Conservation (phyloP, 1,139 yeast genomes). For the Pichia sp. region DNA sequence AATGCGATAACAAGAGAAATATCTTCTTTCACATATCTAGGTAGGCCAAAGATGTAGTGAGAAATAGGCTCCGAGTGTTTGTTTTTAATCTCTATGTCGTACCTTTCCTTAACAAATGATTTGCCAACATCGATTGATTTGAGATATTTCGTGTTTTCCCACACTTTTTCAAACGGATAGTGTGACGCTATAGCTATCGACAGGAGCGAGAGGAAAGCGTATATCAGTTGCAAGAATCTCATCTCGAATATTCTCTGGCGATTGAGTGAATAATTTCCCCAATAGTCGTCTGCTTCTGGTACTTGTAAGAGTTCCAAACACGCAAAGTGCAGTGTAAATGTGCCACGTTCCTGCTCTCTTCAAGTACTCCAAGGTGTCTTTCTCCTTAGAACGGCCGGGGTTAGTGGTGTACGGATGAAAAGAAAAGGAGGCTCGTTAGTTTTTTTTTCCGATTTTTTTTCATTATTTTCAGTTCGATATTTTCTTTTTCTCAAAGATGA, state of each 20-base stretch:
- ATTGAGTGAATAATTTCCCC: not conserved
- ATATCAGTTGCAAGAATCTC: conserved; percentile 8
- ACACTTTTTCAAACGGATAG: conserved; percentile 26
- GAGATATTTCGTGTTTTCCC: conserved; percentile 46
- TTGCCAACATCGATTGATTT: conserved; percentile 60
- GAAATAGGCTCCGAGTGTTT: conserved; percentile 49
- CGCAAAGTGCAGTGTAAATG: not conserved
- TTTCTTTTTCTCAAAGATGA: not conserved
- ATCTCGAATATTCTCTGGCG: conserved; percentile 1
- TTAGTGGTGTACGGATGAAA: not conserved
- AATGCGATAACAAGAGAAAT: conserved; percentile 48
- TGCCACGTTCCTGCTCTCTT: conserved; percentile 8
- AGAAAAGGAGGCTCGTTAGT: not conserved
- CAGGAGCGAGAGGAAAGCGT: conserved; percentile 1
- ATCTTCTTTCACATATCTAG: conserved; percentile 37
- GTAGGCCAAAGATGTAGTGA: conserved; percentile 54
- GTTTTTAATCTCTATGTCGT: conserved; percentile 56
- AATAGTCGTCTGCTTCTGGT: not conserved
- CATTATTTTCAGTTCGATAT: not conserved
- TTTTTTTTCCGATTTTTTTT: not conserved
- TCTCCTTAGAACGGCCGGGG: not conserved
- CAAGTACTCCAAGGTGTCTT: not conserved
- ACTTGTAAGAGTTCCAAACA: not conserved
- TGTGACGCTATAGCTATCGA: conserved; percentile 9
- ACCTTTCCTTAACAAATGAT: conserved; percentile 63